Base-by-base conservation (phyloP, 257 asterid species). In the Solanum tacnaense region DNA sequence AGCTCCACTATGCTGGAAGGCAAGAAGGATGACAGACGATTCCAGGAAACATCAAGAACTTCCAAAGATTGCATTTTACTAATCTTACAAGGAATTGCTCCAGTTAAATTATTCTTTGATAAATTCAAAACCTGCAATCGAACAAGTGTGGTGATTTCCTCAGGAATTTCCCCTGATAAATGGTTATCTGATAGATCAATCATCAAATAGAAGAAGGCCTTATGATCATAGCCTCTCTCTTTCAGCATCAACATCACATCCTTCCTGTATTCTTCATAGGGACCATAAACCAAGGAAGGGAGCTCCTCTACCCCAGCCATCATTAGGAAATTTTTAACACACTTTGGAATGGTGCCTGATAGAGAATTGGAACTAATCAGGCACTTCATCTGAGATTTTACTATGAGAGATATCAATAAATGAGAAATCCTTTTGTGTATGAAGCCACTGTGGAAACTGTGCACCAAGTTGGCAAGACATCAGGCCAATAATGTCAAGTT, bases 91-190 rank as follows among this genome's bases (percentile, higher is more conserved):
- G 75, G 87, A 58, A 84, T 84, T 56, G 75, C 49, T 60, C 87
- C 87, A 6, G 87, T 60, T 27, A 84, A 67, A 23, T 35, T 35
- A 11, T 60, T 84, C 49, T 15, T 27, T n/a, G 87, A 84, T 67
- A 84, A 34, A 60, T 84, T 8, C 87, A 58, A 52, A 0, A 2
- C 0, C 9, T 0, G 4, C 4, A 52, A 52, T 52, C 0, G 62
- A 52, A 16, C 62, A 52, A 52, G 23, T 3, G 62, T 52, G 62
- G n/a, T 52, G 11, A 84, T 58, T 84, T 84, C 74, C 23, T 2
- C 8, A 5, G 86, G 86, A 84, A 84, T 20, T 38, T 12, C 86
- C 41, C 86, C 86, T 84, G 86, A 84, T 83, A 83, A 83, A 83
- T 75, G 83, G 44, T 83, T 83, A 41, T 18, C 73, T 7, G 86